Evolutionary conservation across 345 rosid genomes (phyloP), one percentile per base, ranked within the genome.

Genomic region (Melaleuca alternifolia): DNA sequence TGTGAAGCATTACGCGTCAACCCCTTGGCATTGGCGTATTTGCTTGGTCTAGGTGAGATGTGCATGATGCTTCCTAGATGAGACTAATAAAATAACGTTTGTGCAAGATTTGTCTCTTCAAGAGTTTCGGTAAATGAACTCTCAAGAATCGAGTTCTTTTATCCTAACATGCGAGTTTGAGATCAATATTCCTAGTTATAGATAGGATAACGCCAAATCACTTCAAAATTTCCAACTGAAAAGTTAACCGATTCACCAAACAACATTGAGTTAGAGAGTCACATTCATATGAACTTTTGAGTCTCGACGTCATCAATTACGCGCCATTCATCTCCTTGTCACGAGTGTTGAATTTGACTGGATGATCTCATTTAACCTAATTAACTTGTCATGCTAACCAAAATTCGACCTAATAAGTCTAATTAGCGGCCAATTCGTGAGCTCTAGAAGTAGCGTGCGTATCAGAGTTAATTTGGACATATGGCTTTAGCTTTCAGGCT

Each of bases 121-220:
- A 37, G 7, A 71, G 3, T 37, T 37, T 37, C 4, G 48, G 46
- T 10, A 11, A 3, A 30, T 44, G 14, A 21, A 62, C 1, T 62
- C 76, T 62, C 37, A 10, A 6, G 44, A 30, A 30, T 62, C 11
- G 15, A 62, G 77, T 62, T 62, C 21, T 30, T 62, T 62, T 62
- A 15, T 41, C 41, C 44, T 30, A 30, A 62, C 28, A 30, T 3
- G 77, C 77, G 30, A 62, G 11, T 62, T 11, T 5, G 11, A 37
- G 48, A 71, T 37, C 26, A 10, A 37, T 10, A 71, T 71, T 71
- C 81, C 48, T 44, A 71, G 1, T 20, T 48, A 71, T 18, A 71
- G 26, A 21, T 37, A 18, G 6, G 7, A 37, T 3, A 5, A 37
- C 2, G 1, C 24, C 0, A 1, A 2, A 71, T 71, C 26, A 1